phyloP scores from a whole-genome alignment of 208 protist genomes.

The Leptomonas pyrrhocoris region DNA sequence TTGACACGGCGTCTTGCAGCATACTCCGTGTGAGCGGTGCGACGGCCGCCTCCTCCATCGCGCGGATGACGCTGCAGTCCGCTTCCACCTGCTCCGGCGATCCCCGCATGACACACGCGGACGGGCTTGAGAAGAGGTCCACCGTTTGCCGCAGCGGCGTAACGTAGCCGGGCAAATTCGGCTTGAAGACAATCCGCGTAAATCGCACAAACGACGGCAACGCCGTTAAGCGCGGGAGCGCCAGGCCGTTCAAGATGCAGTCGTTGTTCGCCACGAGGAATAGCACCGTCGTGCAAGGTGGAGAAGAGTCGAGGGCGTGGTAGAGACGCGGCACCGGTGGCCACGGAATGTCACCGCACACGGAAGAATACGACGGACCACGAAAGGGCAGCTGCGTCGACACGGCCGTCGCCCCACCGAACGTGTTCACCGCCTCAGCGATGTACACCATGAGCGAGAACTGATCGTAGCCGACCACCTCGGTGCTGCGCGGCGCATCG shows the following conservation, averaged over 20 bases:
- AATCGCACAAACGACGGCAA: conserved; percentile 65
- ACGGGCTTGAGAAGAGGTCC: conserved; percentile 80
- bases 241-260: conserved; percentile 51
- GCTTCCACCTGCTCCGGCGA: conserved; percentile 39
- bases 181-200: conserved; percentile 58
- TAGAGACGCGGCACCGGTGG: conserved; percentile 77
- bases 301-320: conserved; percentile 6
- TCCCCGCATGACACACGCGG: conserved; percentile 70
- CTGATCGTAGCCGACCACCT: conserved; percentile 83
- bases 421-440: conserved; percentile 45
- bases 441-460: conserved; percentile 79
- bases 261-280: conserved; percentile 55
- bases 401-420: conserved; percentile 36
- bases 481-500: conserved; percentile 65
- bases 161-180: conserved; percentile 30
- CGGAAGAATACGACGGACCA: neutral
- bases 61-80: conserved; percentile 37
- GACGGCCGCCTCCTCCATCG: conserved; percentile 28
- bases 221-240: conserved; percentile 31
- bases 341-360: conserved; percentile 55
- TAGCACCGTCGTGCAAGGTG: conserved; percentile 46
- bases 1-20: conserved; percentile 17
- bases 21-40: neutral
- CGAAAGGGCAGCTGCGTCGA: conserved; percentile 27
- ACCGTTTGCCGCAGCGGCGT: conserved; percentile 51